Evolutionary conservation across 257 asterid species (phyloP).

Genomic region (Solanum sparsipilum): DNA sequence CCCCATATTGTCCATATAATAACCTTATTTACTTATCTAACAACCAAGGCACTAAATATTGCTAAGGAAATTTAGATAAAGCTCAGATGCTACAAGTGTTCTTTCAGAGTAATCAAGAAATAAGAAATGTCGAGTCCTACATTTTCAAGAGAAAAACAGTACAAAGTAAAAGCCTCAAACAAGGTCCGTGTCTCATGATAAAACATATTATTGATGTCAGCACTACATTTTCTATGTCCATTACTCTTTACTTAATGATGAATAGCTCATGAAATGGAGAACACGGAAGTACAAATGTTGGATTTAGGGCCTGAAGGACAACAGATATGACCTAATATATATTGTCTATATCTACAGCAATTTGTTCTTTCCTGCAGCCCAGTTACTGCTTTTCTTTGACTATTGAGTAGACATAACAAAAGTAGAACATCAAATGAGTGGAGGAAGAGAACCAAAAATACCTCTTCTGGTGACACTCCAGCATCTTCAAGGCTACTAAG

Average conservation of each 20-base stretch:
- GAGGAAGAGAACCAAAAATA: constrained; percentile 9
- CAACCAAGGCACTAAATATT: neutral
- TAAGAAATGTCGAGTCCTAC: neutral
- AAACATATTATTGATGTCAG: neutral
- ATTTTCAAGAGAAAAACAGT: neutral
- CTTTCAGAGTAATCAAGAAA: neutral
- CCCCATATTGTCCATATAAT: neutral
- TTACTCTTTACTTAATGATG: neutral
- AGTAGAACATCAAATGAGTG: neutral
- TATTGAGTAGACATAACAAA: neutral
- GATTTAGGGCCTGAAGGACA: neutral
- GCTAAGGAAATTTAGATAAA: neutral
- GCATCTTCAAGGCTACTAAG: constrained; percentile 67
- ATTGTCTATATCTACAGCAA: neutral
- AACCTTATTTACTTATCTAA: neutral
- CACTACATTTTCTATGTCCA: neutral
- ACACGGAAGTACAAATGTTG: neutral
- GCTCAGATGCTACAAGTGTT: neutral
- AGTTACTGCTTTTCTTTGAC: neutral
- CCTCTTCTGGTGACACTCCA: constrained; percentile 96
- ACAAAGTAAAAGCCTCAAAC: neutral
- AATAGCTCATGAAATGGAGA: neutral
- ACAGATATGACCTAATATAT: neutral
- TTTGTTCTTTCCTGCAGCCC: neutral
- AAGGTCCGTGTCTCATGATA: neutral